These are phyloP conservation scores for Thelonectria blattea DNA, from an alignment of 2,329 filamentous ascomycete species.

Conservation along the genomic window DNA sequence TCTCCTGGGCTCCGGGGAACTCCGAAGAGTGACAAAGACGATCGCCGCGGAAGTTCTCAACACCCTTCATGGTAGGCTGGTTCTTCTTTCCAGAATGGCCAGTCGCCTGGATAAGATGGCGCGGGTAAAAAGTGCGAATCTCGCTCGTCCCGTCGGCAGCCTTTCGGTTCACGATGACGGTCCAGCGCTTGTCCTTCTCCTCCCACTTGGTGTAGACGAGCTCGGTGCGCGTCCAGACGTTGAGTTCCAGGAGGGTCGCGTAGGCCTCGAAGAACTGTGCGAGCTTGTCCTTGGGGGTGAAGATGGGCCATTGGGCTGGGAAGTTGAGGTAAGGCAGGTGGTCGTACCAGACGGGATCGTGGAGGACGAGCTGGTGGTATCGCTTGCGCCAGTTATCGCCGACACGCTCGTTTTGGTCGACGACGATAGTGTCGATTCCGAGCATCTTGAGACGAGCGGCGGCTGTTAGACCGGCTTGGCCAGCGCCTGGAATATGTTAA, in stretches of 20 bases:
- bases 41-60: conserved; percentile 63
- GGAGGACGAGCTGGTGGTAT: conserved; percentile 70
- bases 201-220: conserved; percentile 57
- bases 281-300: conserved; percentile 75
- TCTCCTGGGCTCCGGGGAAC: conserved; percentile 58
- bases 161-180: conserved; percentile 57
- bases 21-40: conserved; percentile 68
- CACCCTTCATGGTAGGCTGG: conserved; percentile 62
- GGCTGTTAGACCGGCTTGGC: conserved; percentile 64
- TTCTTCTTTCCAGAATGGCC: conserved; percentile 72
- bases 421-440: conserved; percentile 59
- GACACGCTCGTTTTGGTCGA: conserved; percentile 63
- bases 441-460: conserved; percentile 67
- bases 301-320: conserved; percentile 70
- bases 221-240: conserved; percentile 66
- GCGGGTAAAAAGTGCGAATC: conserved; percentile 63
- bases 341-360: conserved; percentile 69
- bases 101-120: conserved; percentile 70
- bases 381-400: conserved; percentile 70
- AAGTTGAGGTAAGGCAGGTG: conserved; percentile 70
- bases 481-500: conserved; percentile 53
- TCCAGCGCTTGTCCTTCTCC: conserved; percentile 58
- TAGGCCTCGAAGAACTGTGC: conserved; percentile 73
- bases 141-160: conserved; percentile 55
- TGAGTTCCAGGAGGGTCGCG: conserved; percentile 68